Evolutionary conservation across 208 protist genomes (phyloP).

Genomic region (Acanthamoeba culbertsoni): DNA sequence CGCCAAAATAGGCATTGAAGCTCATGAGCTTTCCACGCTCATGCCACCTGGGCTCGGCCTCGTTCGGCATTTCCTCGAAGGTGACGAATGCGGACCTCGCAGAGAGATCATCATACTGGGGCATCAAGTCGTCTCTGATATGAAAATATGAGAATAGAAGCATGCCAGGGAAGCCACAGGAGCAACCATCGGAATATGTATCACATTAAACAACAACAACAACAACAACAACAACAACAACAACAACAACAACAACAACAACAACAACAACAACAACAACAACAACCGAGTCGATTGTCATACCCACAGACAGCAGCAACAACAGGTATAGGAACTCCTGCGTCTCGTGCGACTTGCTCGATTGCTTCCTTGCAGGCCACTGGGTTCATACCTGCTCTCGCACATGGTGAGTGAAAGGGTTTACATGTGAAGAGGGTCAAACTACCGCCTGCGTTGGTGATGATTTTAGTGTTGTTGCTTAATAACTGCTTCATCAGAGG

Average conservation of each 20-base stretch:
- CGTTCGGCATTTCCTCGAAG: neutral
- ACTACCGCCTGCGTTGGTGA: slow-evolving; percentile 74
- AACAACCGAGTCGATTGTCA: neutral
- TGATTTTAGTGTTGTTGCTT: slow-evolving; percentile 62
- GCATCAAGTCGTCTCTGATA: slow-evolving; percentile 1
- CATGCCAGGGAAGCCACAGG: neutral
- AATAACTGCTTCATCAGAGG: slow-evolving; percentile 60
- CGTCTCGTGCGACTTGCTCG: slow-evolving; percentile 55
- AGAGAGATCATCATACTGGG: neutral
- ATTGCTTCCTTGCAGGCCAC: slow-evolving; percentile 64
- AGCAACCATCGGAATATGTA: neutral
- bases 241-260: neutral
- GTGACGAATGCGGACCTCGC: neutral
- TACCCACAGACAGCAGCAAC: slow-evolving; percentile 51
- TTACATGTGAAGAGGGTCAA: too few species aligned
- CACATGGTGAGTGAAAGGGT: neutral
- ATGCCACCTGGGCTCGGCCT: slow-evolving; percentile 55
- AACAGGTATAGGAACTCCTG: neutral
- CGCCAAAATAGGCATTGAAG: slow-evolving; percentile 73
- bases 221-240: neutral
- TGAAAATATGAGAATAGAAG: neutral
- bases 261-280: neutral
- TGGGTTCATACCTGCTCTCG: slow-evolving; percentile 68
- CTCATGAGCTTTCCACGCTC: slow-evolving; percentile 48
- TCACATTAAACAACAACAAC: neutral